A percentile compares a stretch with the other conserved stretches of the same genome.
Evolutionary conservation across 495 filamentous ascomycete species (phyloP).

Genomic region (Annulohypoxylon bovei): DNA sequence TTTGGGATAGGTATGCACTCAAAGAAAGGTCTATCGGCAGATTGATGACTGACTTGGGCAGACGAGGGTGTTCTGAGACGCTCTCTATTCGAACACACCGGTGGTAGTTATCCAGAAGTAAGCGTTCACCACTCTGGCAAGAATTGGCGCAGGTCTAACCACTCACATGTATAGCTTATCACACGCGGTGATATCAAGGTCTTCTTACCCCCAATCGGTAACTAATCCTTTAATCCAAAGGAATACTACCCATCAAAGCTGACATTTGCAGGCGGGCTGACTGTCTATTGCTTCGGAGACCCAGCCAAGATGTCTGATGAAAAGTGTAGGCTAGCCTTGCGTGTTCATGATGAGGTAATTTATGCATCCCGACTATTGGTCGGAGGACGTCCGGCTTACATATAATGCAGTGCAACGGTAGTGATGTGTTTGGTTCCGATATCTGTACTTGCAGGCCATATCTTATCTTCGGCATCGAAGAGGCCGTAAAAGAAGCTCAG

Average conservation of each 20-base stretch:
- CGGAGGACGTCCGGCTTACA: conserved; percentile 41
- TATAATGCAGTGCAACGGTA: conserved; percentile 79
- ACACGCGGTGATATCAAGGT: conserved; percentile 94
- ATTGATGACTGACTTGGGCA: conserved; percentile 39
- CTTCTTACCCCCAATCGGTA: conserved; percentile 91
- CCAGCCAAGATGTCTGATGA: conserved; percentile 91
- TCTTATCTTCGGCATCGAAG: conserved; percentile 94
- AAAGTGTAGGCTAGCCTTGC: conserved; percentile 82
- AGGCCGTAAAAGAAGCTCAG: conserved; percentile 96
- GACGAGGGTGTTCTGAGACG: conserved; percentile 89
- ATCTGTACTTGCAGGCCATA: conserved; percentile 99
- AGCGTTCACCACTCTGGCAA: conserved; percentile 9
- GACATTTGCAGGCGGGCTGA: conserved; percentile 76
- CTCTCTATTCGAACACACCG: conserved; percentile 92
- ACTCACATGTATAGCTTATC: conserved; percentile 67
- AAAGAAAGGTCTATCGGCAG: background rate
- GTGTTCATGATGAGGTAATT: conserved; percentile 87
- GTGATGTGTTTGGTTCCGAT: conserved; percentile 97
- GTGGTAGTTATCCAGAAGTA: conserved; percentile 86
- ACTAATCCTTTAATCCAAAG: conserved; percentile 4
- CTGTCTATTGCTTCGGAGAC: conserved; percentile 97
- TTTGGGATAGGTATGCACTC: conserved; percentile 80
- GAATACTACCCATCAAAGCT: conserved; percentile 39
- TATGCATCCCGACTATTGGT: conserved; percentile 18
- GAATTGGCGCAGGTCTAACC: conserved; percentile 39